Evolutionary conservation across 108 stramenopile species (phyloP), one percentile per base, ranked within the genome.

Genomic region (Skeletonema tropicum): DNA sequence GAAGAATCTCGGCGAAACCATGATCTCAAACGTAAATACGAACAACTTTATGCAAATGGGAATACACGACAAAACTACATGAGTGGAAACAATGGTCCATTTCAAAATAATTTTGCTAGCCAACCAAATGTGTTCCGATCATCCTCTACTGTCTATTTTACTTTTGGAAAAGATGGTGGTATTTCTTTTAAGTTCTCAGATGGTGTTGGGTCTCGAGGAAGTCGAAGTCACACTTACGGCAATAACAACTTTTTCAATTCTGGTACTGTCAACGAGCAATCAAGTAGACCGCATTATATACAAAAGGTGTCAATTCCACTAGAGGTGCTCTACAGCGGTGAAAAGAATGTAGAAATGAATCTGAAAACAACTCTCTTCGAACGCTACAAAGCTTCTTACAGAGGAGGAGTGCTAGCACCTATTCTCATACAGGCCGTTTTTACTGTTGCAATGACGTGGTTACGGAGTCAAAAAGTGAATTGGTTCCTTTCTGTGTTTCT

Each of bases 221-320:
- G n/a, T n/a, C n/a, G n/a, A 45, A 57, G 68, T 35, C 60, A 70
- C 38, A 45, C 41, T 35, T 33, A 38, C 64, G 58, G 41, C 29
- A 52, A 61, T 8, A 25, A 30, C 13, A 31, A 76, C 59, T 61
- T 77, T 17, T 74, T 68, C 42, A 25, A 41, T 39, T 35, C 32
- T 12, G 63, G 64, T 36, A 31, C 36, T 23, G 26, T 23, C 33
- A 64, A 32, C 9, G 19, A 15, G 6, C 57, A 38, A 3, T 7
- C 73, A 5, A 71, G 76, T 60, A 89, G 82, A 60, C 84, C 89
- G 9, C 80, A 83, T n/a, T 94, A 89, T 67, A 66, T 87, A 19
- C 84, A 91, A 84, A 84, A 79, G 59, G 74, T 90, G 3, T 58
- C 67, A 17, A 68, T 94, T 7, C 87, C 90, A 7, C 52, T 90